Percentiles rank a stretch among this genome's conserved stretches.
phyloP scores from a whole-genome alignment of 805 yeast genomes.

The Pichia nanzhaoensis region DNA sequence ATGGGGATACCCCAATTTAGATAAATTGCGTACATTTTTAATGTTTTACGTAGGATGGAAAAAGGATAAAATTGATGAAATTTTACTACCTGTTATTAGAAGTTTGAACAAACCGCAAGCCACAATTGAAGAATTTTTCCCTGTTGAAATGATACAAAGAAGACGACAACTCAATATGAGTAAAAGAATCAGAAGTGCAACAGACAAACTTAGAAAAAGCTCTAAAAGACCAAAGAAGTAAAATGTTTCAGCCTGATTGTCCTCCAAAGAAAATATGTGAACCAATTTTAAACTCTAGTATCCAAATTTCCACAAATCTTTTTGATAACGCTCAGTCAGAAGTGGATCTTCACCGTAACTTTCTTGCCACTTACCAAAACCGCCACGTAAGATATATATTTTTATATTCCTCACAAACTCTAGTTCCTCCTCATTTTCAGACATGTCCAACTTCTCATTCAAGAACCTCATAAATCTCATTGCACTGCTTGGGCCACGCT shows the following conservation, averaged over 20 bases:
- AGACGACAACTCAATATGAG: conserved; percentile 45
- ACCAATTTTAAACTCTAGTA: conserved; percentile 15
- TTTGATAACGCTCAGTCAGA: conserved; percentile 58
- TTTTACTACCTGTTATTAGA: conserved; percentile 76
- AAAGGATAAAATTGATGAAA: conserved; percentile 67
- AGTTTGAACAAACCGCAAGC: conserved; percentile 69
- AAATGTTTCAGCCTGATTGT: not conserved
- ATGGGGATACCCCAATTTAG: conserved; percentile 90
- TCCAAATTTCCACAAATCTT: conserved; percentile 32
- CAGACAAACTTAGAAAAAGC: conserved; percentile 35
- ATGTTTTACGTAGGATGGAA: conserved; percentile 75
- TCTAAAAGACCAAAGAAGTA: conserved; percentile 2
- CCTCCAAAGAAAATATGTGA: not conserved
- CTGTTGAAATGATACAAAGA: conserved; percentile 45
- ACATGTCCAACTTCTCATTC: conserved; percentile 25
- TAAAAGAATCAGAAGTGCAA: conserved; percentile 56
- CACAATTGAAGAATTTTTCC: conserved; percentile 62
- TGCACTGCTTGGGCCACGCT: conserved; percentile 86
- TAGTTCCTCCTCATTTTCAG: conserved; percentile 17
- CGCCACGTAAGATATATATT: conserved; percentile 74
- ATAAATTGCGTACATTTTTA: conserved; percentile 64
- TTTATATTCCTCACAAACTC: conserved; percentile 31
- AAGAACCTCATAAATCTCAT: conserved; percentile 48
- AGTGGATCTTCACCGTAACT: conserved; percentile 57
- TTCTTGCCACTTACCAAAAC: conserved; percentile 80